Base-by-base conservation (phyloP, 768 basidiomycete species). In the Pleurotus djamor region DNA sequence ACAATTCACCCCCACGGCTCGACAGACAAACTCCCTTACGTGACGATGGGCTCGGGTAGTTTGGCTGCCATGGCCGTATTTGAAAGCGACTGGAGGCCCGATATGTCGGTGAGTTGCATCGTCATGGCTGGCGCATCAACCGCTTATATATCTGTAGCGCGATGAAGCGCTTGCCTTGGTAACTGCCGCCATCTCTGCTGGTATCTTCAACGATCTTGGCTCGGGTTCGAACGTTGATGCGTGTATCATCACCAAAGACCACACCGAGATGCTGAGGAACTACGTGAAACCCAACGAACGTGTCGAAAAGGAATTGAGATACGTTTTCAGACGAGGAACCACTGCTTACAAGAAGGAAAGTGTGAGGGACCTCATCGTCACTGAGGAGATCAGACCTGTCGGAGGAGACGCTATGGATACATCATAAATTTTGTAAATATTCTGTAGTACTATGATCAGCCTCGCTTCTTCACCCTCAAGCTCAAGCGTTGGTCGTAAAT, bases 161-260 rank as follows among this genome's bases (percentile, higher is more conserved):
- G 83, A 85, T 44, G 88, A 90, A 28, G 96, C 94, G 2, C 83
- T 98, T 51, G 76, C 78, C 5, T 80, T 98, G 16, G 95, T 98
- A 38, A 85, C 89, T 59, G 81, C 85, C 41, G 96, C 97, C 48
- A 87, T 99, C 67, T 87, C 90, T 21, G 92, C 94, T 2, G 97
- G 97, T 83, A 96, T 99, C 70, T 98, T 97, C 84, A 98, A 99
- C 78, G 97, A 99, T 78, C 85, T 98, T 36, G 97, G 97, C 3
- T 98, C 96, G 0, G 97, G 97, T 45, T 95, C 93, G n/a, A 98
- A 99, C 71, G 85, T 98, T 67, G 97, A 99, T 72, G 96, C 95
- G 0, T 96, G 96, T 72, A 84, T 98, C 65, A 96, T 99, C 75
- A 95, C 93, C 4, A 87, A 89, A 48, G 76, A 81, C 50, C 79